Evolutionary conservation across 225 moss, liverwort and hornwort species (phyloP), one percentile per base, ranked within the genome.

Genomic region (Rhytidiadelphus loreus): DNA sequence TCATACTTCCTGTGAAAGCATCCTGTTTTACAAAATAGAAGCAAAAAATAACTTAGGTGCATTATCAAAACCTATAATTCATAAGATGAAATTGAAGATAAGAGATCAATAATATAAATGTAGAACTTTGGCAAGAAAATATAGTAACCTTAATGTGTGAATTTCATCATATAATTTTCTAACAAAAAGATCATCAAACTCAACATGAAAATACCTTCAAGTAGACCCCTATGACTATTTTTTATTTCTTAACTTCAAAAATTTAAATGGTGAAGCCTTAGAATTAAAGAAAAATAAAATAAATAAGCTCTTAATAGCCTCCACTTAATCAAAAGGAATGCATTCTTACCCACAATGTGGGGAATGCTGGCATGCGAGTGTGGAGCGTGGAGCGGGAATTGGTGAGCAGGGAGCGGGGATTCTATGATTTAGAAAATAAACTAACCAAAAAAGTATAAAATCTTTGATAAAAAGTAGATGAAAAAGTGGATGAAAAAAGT

Each of bases 21-120:
- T 91, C 44, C 25, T 91, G 43, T 55, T 4, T 33, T 39, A 14
- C 28, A 35, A 76, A 48, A 53, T 3, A 8, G 1, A 52, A 30
- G 1, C 1, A 13, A 22, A 32, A 13, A 35, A 4, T 33, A 13
- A 33, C n/a, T n/a, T n/a, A 13, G 0, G 3, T 13, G 2, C 0
- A 0, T 21, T 8, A 13, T 21, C 8, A 13, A 13, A 22, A 75
- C 12, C 5, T 75, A n/a, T n/a, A n/a, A 13, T 75, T 33, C 0
- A 7, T 8, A 75, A 52, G 19, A 52, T 50, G 33, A 19, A 33
- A 5, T 52, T 52, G 5, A 52, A 75, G 21, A 75, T 9, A 23
- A 0, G 13, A 22, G 13, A 76, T 33, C 8, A 43, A 14, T 21
- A 84, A 75, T 33, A 33, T 52, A 33, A 50, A 13, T 5, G 3